Conservation (phyloP, 2,329 filamentous ascomycete species). For the Tolypocladium sp. region DNA sequence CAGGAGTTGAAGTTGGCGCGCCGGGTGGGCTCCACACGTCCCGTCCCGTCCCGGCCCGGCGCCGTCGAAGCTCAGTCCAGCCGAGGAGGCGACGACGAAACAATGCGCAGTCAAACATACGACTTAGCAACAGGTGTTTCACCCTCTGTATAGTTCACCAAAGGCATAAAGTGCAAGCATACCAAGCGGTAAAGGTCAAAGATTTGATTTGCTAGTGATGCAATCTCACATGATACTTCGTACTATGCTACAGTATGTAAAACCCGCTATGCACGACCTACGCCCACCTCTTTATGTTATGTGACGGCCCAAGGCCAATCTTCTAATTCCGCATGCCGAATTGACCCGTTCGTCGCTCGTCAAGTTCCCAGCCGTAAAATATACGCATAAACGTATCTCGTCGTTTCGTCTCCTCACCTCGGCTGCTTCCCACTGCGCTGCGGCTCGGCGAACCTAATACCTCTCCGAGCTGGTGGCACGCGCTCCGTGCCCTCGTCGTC, state of each 20-base stretch:
- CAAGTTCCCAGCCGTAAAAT: background rate
- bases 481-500: conserved; percentile 47
- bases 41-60: background rate
- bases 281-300: background rate
- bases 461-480: conserved; percentile 41
- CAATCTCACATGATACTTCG: background rate
- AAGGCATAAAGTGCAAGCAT: no score
- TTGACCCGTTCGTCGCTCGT: background rate
- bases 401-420: background rate
- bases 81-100: background rate
- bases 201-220: background rate
- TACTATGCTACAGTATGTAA: background rate
- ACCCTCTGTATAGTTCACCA: background rate
- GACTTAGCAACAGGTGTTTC: background rate
- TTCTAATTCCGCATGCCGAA: background rate
- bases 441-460: conserved; percentile 53
- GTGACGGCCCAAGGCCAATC: background rate
- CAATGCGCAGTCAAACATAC: no score
- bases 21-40: no score
- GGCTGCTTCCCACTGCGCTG: conserved; percentile 1
- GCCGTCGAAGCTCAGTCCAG: background rate
- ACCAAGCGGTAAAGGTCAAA: no score
- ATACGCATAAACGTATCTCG: background rate
- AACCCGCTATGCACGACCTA: background rate
- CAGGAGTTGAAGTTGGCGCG: no score